phyloP scores from a whole-genome alignment of 331 rosid genomes.

The Prunus yedoensis region DNA sequence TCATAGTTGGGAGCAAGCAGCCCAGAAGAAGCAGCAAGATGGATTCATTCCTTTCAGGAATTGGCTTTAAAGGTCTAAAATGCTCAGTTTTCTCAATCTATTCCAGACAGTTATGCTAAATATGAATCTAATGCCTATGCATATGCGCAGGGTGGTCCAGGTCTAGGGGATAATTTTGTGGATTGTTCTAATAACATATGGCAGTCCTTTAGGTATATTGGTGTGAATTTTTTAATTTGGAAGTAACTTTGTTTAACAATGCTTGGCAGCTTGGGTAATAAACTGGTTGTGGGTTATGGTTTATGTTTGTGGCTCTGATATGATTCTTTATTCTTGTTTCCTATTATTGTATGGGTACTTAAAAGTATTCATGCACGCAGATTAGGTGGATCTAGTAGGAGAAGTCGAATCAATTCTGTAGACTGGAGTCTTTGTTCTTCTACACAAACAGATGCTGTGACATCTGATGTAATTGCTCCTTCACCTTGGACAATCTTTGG shows the following conservation, averaged over 20 bases:
- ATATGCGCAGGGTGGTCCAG: constrained; percentile 57
- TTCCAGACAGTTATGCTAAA: constrained; percentile 20
- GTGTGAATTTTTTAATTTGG: background rate
- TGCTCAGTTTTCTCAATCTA: constrained; percentile 11
- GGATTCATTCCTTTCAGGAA: constrained; percentile 86
- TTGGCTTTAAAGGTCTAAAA: constrained; percentile 56
- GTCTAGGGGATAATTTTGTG: constrained; percentile 35
- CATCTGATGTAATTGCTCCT: constrained; percentile 81
- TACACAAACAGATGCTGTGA: constrained; percentile 39
- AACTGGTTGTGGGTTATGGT: background rate
- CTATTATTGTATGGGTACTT: constrained; percentile 16
- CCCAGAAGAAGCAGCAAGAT: constrained; percentile 87
- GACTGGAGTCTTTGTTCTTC: constrained; percentile 74
- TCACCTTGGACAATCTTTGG: constrained; percentile 89
- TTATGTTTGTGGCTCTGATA: constrained; percentile 6
- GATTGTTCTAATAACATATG: constrained; percentile 71
- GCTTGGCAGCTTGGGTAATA: background rate
- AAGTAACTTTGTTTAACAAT: background rate
- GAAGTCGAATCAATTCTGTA: constrained; percentile 49
- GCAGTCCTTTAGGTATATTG: constrained; percentile 65
- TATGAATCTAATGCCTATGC: constrained; percentile 25
- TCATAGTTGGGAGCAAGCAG: constrained; percentile 83
- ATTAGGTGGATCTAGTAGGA: constrained; percentile 56
- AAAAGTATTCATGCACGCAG: constrained; percentile 33
- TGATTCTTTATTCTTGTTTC: constrained; percentile 1